Evolutionary conservation across 2,329 filamentous ascomycete species (phyloP).

Genomic region (Pseudocercospora crystallina): DNA sequence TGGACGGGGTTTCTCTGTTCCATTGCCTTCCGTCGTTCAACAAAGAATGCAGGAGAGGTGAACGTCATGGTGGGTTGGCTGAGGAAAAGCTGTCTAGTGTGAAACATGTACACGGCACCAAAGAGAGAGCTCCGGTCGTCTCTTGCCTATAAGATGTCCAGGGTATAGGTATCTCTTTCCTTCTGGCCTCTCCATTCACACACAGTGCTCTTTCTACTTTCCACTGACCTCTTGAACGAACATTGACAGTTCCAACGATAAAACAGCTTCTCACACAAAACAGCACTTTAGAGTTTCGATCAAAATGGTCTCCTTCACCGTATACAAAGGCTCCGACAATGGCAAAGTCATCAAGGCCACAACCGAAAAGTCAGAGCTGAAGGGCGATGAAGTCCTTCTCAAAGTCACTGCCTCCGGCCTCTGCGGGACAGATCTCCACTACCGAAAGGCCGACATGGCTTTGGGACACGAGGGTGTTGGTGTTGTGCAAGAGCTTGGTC

Average conservation of each 20-base stretch:
- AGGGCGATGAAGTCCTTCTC: conserved; percentile 59
- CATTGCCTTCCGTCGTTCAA: no score
- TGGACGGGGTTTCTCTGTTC: no score
- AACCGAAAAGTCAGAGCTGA: conserved; percentile 49
- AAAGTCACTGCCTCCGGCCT: conserved; percentile 66
- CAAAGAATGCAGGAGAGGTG: no score
- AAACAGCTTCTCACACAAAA: not conserved
- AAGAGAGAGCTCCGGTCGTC: no score
- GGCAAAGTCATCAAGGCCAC: conserved; percentile 55
- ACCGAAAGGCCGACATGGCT: conserved; percentile 40
- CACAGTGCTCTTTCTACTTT: not conserved
- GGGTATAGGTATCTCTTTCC: no score
- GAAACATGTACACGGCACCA: no score
- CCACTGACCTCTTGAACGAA: not conserved
- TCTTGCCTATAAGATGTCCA: no score
- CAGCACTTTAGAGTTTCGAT: not conserved
- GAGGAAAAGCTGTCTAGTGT: no score
- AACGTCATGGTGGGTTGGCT: no score
- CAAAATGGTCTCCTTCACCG: conserved; percentile 53
- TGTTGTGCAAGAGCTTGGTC: conserved; percentile 50
- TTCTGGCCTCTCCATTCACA: no score
- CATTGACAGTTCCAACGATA: not conserved
- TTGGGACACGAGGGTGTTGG: conserved; percentile 59
- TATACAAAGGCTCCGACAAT: conserved; percentile 62
- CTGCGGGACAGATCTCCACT: conserved; percentile 58